A percentile compares a stretch with the other conserved stretches of the same genome.
Evolutionary conservation across 768 basidiomycete genomes (phyloP).

Genomic region (Clathrus columnatus): DNA sequence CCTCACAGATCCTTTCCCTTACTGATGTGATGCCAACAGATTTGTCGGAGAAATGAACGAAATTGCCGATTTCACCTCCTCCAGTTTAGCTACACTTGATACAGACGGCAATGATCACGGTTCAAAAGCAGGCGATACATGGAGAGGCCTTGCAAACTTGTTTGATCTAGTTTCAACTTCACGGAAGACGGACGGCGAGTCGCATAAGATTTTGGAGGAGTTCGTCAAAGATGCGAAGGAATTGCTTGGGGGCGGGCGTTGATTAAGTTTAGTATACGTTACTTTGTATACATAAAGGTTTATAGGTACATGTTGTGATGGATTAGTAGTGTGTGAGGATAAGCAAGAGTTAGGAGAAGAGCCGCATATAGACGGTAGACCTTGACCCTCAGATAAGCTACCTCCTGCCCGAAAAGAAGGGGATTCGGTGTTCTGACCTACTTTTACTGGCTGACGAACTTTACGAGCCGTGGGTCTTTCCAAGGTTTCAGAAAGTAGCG

Average conservation of each 20-base stretch:
- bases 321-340: too few relatives aligned
- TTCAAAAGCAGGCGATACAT: slow-evolving; percentile 32
- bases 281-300: too few relatives aligned
- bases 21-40: neutral
- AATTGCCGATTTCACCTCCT: slow-evolving; percentile 38
- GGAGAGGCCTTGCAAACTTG: slow-evolving; percentile 38
- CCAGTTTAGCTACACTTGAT: neutral
- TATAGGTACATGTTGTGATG: too few relatives aligned
- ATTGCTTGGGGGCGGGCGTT: neutral
- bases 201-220: slow-evolving; percentile 11
- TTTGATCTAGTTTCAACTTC: slow-evolving; percentile 37
- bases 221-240: slow-evolving; percentile 9
- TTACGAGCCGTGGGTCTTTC: too few relatives aligned
- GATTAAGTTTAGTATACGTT: too few relatives aligned
- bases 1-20: neutral
- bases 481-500: too few relatives aligned
- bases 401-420: too few relatives aligned
- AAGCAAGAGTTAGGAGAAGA: too few relatives aligned
- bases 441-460: too few relatives aligned
- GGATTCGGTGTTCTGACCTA: too few relatives aligned
- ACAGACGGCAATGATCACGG: slow-evolving; percentile 22
- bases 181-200: slow-evolving; percentile 23
- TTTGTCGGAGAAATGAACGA: slow-evolving; percentile 55
- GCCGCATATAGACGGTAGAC: too few relatives aligned
- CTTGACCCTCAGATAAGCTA: too few relatives aligned